Evolutionary conservation across 2,329 filamentous ascomycete genomes (phyloP), one percentile per base, ranked within the genome.

Genomic region (Ophiostoma novo-ulmi): DNA sequence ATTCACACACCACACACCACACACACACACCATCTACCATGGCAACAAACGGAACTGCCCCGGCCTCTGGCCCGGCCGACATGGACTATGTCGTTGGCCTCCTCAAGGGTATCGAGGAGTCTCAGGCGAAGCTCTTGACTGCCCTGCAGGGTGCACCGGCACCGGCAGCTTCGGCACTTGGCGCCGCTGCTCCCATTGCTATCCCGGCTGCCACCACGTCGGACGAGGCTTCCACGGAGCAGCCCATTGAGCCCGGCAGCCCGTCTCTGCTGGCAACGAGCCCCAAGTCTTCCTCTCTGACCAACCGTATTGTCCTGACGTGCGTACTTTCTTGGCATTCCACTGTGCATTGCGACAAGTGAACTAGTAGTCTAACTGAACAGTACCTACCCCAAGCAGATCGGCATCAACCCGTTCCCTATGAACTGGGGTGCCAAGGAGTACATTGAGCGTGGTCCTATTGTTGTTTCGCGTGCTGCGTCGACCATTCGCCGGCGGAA

Each of bases 371-470:
- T 13, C 67, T 72, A 38, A 72, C 41, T 31, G 38, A 20, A 64
- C 31, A 88, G 86, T 68, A 97, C 94, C 6, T 97, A 98, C 80
- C 94, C 94, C 38, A 93, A 93, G 75, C 94, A 97, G 81, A 93
- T 92, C 74, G 94, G 94, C 73, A 94, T 98, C 80, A 92, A 97
- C 74, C 94, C 94, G n/a, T 82, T 97, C 69, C 87, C 89, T 31
- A 88, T 98, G 84, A 85, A 91, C 75, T 98, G 94, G 94, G 94
- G 94, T 68, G 88, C 92, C 70, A 81, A 86, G 70, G 91, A 97
- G 78, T 88, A 92, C 55, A 80, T 85, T 71, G 83, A 88, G 76
- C 88, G 94, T 80, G 95, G 94, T 1, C 94, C 94, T 5, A 91
- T 98, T 68, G 90, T 97, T 69, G 94, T 97, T 63, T 95, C 91